Evolutionary conservation across 2,329 filamentous ascomycete species (phyloP), one percentile per base, ranked within the genome.

Genomic region (Diaporthe ilicicola): DNA sequence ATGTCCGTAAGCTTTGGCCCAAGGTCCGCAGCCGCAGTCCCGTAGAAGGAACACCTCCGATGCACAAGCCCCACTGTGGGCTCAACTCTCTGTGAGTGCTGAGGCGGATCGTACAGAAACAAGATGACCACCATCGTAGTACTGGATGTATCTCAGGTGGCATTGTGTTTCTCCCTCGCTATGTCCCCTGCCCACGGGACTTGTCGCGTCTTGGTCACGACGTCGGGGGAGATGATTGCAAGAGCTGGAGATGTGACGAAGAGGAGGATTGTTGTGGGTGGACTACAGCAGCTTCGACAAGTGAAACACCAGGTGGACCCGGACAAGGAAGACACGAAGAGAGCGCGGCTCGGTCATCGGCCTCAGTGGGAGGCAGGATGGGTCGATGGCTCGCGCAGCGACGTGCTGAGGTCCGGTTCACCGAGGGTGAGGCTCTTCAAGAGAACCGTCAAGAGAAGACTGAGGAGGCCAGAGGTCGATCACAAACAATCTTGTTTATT

Each of bases 221-320:
- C 22, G 10, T 17, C 3, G 27, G 9, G 19, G 39, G 10, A 12
- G 27, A 10, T 27, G 56, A 10, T 32, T n/a, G n/a, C 12, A 7
- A 27, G 27, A 42, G 15, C 34, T 42, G 22, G 15, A 4, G 5
- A 34, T 9, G 42, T 27, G 12, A 24, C 13, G 9, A 32, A 44
- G 37, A 55, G 53, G 29, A 34, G 32, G 32, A 34, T 19, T 15
- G 6, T 42, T 32, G 54, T 24, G 42, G 39, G 12, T 19, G 56
- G 56, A 29, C 19, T 15, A 22, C 55, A 48, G 32, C 27, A 37
- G 59, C 44, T 3, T 22, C 27, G 29, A 64, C 59, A 50, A 19
- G 59, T 64, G 59, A 64, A 64, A 64, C 59, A 50, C 29, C 42
- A 50, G 32, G 59, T 64, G 59, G 59, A 29, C 44, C 59, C 59